Evolutionary conservation across 257 asterid species (phyloP), one percentile per base, ranked within the genome.

Genomic region (Fraxinus anomala): DNA sequence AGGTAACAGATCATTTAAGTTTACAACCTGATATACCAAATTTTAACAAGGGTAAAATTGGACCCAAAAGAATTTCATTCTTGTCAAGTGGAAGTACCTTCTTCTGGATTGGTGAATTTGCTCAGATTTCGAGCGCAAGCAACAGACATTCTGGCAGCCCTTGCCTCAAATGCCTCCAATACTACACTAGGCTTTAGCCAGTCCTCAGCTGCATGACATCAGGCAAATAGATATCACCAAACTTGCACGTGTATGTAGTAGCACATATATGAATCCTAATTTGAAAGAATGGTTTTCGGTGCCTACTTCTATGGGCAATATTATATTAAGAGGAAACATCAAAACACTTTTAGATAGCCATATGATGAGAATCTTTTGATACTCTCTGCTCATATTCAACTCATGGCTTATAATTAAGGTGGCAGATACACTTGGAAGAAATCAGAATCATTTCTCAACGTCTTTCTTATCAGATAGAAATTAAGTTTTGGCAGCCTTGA

Each of bases 161-260:
- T 89, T 63, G 96, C 96, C 90, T 96, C 98, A 83, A 89, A 96
- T 65, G 97, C 98, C 86, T 96, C 98, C 84, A 96, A n/a, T 44
- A 93, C 88, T 67, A 77, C 85, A 85, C 86, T 81, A 73, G 97
- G 96, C 42, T 88, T 94, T 81, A 88, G 76, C 98, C 98, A 96
- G 83, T 96, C 98, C 84, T 86, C 90, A 61, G 97, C 98, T 96
- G 93, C 88, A 89, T 49, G 77, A 79, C 44, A 61, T 23, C 68
- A 84, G 30, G 70, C 16, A 83, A 67, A 79, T 31, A 68, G 24
- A 74, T 77, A 70, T 80, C 65, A 88, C 24, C 44, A 79, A 40
- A 76, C 17, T 14, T 73, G 37, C 56, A 65, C n/a, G 65, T 13
- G 21, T 33, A 65, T 26, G 28, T 26, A 77, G 49, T 72, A 67